Conservation (phyloP, 2,329 filamentous ascomycete species). For the Sporothrix dimorphospora region DNA sequence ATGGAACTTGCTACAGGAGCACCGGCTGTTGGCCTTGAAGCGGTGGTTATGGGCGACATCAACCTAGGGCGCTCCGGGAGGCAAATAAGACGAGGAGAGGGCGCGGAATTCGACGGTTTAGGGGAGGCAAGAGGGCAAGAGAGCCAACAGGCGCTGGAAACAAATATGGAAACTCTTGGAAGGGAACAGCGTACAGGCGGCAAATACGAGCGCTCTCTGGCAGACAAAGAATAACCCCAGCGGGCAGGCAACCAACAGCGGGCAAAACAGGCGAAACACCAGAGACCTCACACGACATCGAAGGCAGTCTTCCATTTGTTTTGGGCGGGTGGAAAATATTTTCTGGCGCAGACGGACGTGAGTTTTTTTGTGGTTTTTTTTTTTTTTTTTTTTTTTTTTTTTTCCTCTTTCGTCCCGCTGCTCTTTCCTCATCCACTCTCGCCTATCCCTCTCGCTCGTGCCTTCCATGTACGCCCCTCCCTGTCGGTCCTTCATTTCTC, state of each 20-base stretch:
- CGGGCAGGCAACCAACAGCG: background rate
- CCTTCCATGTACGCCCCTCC: background rate
- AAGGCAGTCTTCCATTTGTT: background rate
- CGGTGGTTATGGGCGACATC: background rate
- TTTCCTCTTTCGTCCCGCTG: background rate
- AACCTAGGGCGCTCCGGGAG: background rate
- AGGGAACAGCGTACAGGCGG: background rate
- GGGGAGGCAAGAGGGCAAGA: background rate
- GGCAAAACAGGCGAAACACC: slow-evolving; percentile 10
- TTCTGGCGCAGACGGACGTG: background rate
- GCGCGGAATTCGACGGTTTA: background rate
- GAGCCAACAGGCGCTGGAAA: background rate
- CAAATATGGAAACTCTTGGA: background rate
- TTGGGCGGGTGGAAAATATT: background rate
- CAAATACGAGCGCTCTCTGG: background rate
- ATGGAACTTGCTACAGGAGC: too few species aligned
- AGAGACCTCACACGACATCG: too few species aligned
- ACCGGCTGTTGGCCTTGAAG: background rate
- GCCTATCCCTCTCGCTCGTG: background rate
- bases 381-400: too few species aligned
- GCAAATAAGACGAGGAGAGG: background rate
- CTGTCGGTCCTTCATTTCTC: slow-evolving; percentile 11
- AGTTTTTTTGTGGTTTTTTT: too few species aligned
- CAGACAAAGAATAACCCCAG: background rate
- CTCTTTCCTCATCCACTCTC: slow-evolving; percentile 6